These are phyloP conservation scores for Oryza rufipogon DNA, from an alignment of 176 grass and related monocot genomes.

Conservation along the genomic window DNA sequence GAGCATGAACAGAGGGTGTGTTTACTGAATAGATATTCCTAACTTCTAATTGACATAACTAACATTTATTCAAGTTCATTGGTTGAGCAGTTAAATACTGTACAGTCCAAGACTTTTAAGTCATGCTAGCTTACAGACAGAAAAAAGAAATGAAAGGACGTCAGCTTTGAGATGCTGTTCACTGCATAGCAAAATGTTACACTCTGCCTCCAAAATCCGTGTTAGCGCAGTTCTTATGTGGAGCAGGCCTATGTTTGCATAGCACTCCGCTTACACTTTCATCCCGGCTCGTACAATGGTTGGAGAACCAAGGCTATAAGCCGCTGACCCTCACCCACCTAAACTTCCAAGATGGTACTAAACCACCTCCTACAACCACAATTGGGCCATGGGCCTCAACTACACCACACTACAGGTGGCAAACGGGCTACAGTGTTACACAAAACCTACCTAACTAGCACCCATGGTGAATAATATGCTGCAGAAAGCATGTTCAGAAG, in stretches of 20 bases:
- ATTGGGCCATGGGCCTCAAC: no score
- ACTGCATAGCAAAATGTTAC: background rate
- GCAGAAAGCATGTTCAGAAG: background rate
- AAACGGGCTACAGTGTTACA: no score
- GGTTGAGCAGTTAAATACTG: background rate
- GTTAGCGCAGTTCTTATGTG: no score
- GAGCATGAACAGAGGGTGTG: background rate
- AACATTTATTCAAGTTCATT: background rate
- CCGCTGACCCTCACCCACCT: no score
- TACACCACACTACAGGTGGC: no score
- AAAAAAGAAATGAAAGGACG: background rate
- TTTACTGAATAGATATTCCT: slow-evolving; percentile 18
- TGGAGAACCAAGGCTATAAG: no score
- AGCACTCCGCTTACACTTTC: no score
- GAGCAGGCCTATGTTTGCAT: no score
- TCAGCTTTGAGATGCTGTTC: background rate
- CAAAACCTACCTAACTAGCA: background rate
- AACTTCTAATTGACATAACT: slow-evolving; percentile 13
- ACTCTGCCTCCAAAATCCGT: no score
- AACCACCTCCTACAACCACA: no score
- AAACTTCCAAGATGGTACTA: no score
- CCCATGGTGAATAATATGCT: background rate
- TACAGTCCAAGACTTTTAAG: background rate
- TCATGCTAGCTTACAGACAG: background rate
- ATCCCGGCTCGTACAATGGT: no score